These are phyloP conservation scores for Karstenula rhodostoma DNA, from an alignment of 2,329 filamentous ascomycete genomes.

Conservation along the genomic window DNA sequence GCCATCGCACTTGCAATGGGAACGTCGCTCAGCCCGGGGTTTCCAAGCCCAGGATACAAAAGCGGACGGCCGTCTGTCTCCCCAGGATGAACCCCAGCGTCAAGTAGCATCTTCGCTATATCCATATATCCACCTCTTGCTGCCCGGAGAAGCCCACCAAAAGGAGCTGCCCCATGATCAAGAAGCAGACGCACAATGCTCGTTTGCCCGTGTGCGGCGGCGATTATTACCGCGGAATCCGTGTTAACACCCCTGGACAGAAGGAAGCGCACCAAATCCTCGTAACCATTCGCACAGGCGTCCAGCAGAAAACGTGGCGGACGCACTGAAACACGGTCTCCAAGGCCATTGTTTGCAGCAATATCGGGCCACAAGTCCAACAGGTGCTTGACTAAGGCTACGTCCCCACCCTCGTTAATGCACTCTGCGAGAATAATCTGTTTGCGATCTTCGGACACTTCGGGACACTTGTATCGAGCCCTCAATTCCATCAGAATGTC, in stretches of 20 bases:
- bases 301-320: background rate
- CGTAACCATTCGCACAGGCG: background rate
- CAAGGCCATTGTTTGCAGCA: background rate
- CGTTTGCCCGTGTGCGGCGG: conserved; percentile 1
- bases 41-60: background rate
- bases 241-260: background rate
- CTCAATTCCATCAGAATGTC: background rate
- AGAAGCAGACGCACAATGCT: conserved; percentile 2
- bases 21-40: background rate
- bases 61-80: background rate
- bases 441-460: background rate
- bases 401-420: background rate
- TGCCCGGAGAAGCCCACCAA: conserved; percentile 3
- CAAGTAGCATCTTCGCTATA: background rate
- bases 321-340: background rate
- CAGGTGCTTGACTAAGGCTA: background rate
- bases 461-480: background rate
- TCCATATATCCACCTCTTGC: conserved; percentile 3
- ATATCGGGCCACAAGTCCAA: conserved; percentile 4
- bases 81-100: background rate
- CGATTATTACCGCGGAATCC: background rate
- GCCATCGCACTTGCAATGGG: conserved; percentile 2
- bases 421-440: background rate
- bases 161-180: background rate
- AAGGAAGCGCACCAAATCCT: background rate